These are phyloP conservation scores for Extremus antarcticus DNA, from an alignment of 495 filamentous ascomycete species.

Conservation along the genomic window DNA sequence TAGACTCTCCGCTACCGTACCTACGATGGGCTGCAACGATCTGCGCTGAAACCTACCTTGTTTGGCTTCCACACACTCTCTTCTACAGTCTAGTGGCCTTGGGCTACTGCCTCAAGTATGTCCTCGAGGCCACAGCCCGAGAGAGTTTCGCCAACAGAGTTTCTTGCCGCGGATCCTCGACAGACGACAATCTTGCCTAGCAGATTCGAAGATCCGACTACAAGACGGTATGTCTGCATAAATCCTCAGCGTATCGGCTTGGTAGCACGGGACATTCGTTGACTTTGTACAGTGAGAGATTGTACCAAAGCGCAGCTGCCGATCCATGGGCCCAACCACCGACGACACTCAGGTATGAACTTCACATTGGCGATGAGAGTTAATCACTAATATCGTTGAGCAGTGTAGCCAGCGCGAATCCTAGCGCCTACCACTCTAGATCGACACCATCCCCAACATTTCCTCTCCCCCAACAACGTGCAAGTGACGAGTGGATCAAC, in stretches of 20 bases:
- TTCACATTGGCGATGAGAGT: too few relatives aligned
- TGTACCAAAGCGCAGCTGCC: constrained; percentile 1
- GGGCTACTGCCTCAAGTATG: not conserved
- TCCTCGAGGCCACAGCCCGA: not conserved
- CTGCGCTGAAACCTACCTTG: not conserved
- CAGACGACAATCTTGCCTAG: not conserved
- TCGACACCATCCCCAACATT: not conserved
- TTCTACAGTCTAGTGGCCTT: not conserved
- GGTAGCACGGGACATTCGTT: not conserved
- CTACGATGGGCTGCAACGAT: not conserved
- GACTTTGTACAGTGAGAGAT: constrained; percentile 5
- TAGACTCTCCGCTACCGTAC: not conserved
- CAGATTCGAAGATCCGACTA: constrained; percentile 12
- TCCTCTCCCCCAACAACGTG: not conserved
- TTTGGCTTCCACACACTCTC: not conserved
- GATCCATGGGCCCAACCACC: constrained; percentile 9
- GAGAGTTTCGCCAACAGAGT: not conserved
- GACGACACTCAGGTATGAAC: constrained; percentile 9
- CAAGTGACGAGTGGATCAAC: not conserved
- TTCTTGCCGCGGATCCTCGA: not conserved
- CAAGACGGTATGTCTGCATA: constrained; percentile 11
- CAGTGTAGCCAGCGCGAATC: not conserved
- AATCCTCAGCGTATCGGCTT: not conserved
- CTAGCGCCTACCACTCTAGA: not conserved
- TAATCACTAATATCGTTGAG: not conserved